A percentile compares a stretch with the other conserved stretches of the same genome.
These are phyloP conservation scores for Leccinum boreale DNA, from an alignment of 768 basidiomycete genomes.

Conservation along the genomic window DNA sequence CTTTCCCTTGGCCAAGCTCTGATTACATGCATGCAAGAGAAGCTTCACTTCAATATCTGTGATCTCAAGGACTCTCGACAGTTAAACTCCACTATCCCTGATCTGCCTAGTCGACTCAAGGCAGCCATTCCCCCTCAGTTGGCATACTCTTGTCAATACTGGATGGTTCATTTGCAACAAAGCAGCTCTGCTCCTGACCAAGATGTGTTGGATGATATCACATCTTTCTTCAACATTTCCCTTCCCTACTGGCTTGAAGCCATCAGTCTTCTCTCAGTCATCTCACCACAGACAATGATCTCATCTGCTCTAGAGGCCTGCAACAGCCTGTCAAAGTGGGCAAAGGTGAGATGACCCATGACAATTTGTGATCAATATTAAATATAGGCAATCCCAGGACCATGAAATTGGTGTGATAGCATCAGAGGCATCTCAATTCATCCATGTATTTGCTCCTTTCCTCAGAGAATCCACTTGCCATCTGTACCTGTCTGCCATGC, in stretches of 20 bases:
- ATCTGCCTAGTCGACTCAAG: neutral
- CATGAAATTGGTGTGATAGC: neutral
- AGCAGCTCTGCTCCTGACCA: neutral
- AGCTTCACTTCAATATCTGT: neutral
- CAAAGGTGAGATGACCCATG: neutral
- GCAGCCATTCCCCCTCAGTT: neutral
- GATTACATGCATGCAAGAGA: neutral
- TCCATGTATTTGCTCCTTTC: too few relatives aligned
- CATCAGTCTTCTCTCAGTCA: slow-evolving; percentile 21
- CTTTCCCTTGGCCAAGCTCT: neutral
- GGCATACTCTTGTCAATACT: neutral
- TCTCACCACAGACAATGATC: neutral
- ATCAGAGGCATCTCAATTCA: too few relatives aligned
- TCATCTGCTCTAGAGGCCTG: neutral
- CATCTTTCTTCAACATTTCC: slow-evolving; percentile 16
- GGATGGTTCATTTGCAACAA: neutral
- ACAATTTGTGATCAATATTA: neutral
- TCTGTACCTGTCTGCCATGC: too few relatives aligned
- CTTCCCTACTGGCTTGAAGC: slow-evolving; percentile 41
- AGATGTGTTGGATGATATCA: neutral
- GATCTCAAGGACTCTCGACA: neutral
- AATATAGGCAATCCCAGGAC: neutral
- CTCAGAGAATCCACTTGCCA: too few relatives aligned
- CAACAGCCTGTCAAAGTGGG: neutral
- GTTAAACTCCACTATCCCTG: neutral